Conservation (phyloP, 805 yeast genomes). For the Starmerella apicola region DNA sequence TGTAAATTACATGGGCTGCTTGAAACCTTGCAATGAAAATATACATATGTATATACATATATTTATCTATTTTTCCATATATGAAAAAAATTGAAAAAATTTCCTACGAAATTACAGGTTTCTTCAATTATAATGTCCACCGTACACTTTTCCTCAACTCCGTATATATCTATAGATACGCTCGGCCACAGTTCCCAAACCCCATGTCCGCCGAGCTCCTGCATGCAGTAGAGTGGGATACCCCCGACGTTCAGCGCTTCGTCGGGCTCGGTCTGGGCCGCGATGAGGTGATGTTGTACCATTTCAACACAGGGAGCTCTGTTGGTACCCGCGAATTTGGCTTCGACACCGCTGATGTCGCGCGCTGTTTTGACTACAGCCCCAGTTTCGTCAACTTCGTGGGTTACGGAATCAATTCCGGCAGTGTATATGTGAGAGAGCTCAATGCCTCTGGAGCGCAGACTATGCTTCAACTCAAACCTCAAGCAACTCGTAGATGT, state of each 20-base stretch:
- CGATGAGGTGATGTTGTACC: slow-evolving; percentile 56
- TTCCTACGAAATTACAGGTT: too few species aligned
- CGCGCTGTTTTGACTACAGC: slow-evolving; percentile 43
- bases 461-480: slow-evolving; percentile 28
- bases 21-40: too few species aligned
- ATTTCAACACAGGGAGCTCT: slow-evolving; percentile 15
- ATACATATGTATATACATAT: too few species aligned
- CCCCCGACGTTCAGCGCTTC: slow-evolving; percentile 43
- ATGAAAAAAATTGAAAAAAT: too few species aligned
- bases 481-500: slow-evolving; percentile 57
- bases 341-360: slow-evolving; percentile 25
- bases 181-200: too few species aligned
- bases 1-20: too few species aligned
- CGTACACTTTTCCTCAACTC: too few species aligned
- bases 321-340: slow-evolving; percentile 16
- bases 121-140: too few species aligned
- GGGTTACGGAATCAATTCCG: slow-evolving; percentile 42
- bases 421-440: slow-evolving; percentile 9
- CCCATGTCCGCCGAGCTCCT: slow-evolving; percentile 51
- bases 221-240: slow-evolving; percentile 51
- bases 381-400: slow-evolving; percentile 25
- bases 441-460: slow-evolving; percentile 16
- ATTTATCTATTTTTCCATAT: too few species aligned
- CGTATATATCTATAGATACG: too few species aligned
- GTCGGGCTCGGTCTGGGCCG: slow-evolving; percentile 65